Evolutionary conservation across 2,329 filamentous ascomycete species (phyloP).

Genomic region (Arthroderma sp.): DNA sequence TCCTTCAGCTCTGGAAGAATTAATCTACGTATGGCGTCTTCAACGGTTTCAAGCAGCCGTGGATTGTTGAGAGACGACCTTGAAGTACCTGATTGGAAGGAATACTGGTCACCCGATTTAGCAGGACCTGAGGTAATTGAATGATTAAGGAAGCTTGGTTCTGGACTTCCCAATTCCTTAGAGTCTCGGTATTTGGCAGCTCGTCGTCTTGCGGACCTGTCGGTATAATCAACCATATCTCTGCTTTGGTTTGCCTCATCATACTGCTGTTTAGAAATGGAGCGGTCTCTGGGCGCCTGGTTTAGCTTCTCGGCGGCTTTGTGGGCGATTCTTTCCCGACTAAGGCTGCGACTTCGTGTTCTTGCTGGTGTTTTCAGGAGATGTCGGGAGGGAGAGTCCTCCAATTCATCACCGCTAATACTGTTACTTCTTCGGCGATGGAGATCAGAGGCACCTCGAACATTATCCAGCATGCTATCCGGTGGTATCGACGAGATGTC

Average conservation of each 20-base stretch:
- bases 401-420: slow-evolving; percentile 43
- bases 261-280: slow-evolving; percentile 30
- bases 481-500: slow-evolving; percentile 75
- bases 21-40: slow-evolving; percentile 79
- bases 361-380: slow-evolving; percentile 44
- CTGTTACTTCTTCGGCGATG: slow-evolving; percentile 44
- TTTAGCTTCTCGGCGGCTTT: slow-evolving; percentile 55
- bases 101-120: slow-evolving; percentile 44
- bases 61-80: slow-evolving; percentile 82
- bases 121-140: slow-evolving; percentile 39
- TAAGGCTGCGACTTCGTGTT: slow-evolving; percentile 44
- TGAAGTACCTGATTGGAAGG: slow-evolving; percentile 45
- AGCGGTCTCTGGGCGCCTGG: slow-evolving; percentile 30
- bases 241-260: slow-evolving; percentile 33
- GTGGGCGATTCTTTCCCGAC: slow-evolving; percentile 51
- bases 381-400: slow-evolving; percentile 15
- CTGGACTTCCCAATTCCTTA: slow-evolving; percentile 42
- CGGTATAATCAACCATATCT: slow-evolving; percentile 26
- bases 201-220: slow-evolving; percentile 33
- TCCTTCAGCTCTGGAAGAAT: slow-evolving; percentile 87
- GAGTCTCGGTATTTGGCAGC: slow-evolving; percentile 37
- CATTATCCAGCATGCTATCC: slow-evolving; percentile 55
- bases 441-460: slow-evolving; percentile 31
- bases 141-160: slow-evolving; percentile 48
- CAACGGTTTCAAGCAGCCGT: slow-evolving; percentile 77